Conservation (phyloP, 306 rosid species). For the Astragalus glycyphyllos region DNA sequence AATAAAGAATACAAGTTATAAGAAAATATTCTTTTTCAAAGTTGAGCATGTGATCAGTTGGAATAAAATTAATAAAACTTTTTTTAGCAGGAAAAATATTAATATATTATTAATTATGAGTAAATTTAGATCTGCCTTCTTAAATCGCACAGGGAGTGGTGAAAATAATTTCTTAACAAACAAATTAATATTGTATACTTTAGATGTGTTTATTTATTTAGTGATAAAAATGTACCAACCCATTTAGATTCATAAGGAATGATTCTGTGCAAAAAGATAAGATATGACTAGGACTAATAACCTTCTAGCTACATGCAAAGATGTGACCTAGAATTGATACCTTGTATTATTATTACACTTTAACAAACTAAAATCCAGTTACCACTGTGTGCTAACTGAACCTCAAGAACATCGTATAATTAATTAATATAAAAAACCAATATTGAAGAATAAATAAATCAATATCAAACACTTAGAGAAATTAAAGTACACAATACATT, state of each 20-base stretch:
- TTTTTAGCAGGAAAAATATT: too few species aligned
- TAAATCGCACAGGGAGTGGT: constrained; percentile 25
- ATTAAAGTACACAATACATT: constrained; percentile 10
- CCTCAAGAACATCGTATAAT: constrained; percentile 6
- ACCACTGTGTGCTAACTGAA: constrained; percentile 14
- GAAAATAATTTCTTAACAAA: constrained; percentile 52
- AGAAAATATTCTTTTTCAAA: too few species aligned
- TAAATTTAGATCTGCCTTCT: not conserved
- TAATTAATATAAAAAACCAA: constrained; percentile 28
- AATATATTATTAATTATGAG: too few species aligned
- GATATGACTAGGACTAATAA: constrained; percentile 51
- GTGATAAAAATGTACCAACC: constrained; percentile 27
- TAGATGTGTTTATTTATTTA: constrained; percentile 23
- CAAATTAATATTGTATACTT: constrained; percentile 41
- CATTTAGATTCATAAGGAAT: constrained; percentile 36
- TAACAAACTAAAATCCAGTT: constrained; percentile 36
- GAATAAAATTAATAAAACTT: too few species aligned
- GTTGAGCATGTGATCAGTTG: too few species aligned
- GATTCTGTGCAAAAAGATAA: constrained; percentile 41
- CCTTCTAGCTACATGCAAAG: constrained; percentile 53
- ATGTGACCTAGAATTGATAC: constrained; percentile 38
- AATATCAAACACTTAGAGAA: constrained; percentile 27
- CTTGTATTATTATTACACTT: constrained; percentile 10
- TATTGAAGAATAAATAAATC: constrained; percentile 26
- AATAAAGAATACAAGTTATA: too few species aligned